phyloP scores from a whole-genome alignment of 495 filamentous ascomycete genomes.

The Eremomyces bilateralis region DNA sequence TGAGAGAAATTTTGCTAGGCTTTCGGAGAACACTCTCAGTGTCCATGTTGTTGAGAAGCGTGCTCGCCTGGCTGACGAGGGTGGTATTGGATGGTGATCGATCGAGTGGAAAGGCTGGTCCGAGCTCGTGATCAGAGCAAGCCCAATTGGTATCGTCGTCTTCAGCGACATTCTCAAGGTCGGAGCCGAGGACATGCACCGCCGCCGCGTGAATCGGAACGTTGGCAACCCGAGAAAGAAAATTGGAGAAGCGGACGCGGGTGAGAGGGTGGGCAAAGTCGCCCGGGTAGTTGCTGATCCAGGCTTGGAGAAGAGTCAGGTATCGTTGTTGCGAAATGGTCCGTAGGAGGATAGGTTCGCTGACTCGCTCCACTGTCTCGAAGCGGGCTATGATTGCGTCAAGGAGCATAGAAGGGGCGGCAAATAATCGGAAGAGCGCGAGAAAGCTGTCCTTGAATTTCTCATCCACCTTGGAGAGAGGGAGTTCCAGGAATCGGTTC shows the following conservation, averaged over 20 bases:
- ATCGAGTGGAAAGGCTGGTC: no score
- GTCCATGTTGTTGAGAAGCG: slow-evolving; percentile 1
- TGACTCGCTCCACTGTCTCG: slow-evolving; percentile 30
- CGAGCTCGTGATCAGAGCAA: slow-evolving; percentile 15
- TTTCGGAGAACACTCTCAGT: background rate
- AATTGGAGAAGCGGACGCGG: slow-evolving; percentile 41
- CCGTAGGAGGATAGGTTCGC: background rate
- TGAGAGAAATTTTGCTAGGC: background rate
- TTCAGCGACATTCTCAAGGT: slow-evolving; percentile 32
- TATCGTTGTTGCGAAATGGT: slow-evolving; percentile 51
- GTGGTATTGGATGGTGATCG: slow-evolving; percentile 7
- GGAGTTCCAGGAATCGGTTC: slow-evolving; percentile 57
- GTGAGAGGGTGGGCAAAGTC: slow-evolving; percentile 76
- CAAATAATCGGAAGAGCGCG: slow-evolving; percentile 89
- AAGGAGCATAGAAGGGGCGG: slow-evolving; percentile 55
- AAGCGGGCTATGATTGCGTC: slow-evolving; percentile 52
- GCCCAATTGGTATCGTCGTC: slow-evolving; percentile 23
- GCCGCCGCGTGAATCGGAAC: slow-evolving; percentile 61
- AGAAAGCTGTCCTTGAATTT: slow-evolving; percentile 77
- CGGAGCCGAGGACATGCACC: slow-evolving; percentile 54
- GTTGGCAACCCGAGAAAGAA: slow-evolving; percentile 43
- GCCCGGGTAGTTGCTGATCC: slow-evolving; percentile 76
- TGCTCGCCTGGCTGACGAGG: slow-evolving; percentile 5
- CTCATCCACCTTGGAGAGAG: slow-evolving; percentile 62
- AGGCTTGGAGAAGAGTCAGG: slow-evolving; percentile 64